Conservation (phyloP, 2,329 filamentous ascomycete genomes). For the Lachnellula cervina region DNA sequence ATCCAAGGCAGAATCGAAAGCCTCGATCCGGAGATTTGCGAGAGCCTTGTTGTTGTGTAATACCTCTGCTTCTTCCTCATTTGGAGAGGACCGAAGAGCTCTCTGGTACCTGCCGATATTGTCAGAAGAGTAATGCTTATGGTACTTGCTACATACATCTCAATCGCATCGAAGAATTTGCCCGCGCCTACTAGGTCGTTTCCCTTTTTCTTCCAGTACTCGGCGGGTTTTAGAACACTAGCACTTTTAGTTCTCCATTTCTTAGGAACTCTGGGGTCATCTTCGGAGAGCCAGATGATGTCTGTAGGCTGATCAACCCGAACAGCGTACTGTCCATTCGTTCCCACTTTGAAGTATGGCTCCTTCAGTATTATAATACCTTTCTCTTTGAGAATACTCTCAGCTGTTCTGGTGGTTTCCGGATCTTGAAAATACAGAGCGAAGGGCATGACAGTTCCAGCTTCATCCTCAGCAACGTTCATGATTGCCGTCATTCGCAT, state of each 20-base stretch:
- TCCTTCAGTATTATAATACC: slow-evolving; percentile 46
- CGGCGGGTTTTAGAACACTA: neutral
- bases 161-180: slow-evolving; percentile 25
- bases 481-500: slow-evolving; percentile 8
- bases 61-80: slow-evolving; percentile 28
- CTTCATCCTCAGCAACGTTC: slow-evolving; percentile 29
- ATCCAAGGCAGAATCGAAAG: slow-evolving; percentile 32
- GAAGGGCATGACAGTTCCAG: slow-evolving; percentile 31
- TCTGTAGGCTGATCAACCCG: slow-evolving; percentile 51
- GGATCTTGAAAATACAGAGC: slow-evolving; percentile 10
- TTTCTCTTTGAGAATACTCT: slow-evolving; percentile 33
- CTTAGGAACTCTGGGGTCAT: slow-evolving; percentile 37
- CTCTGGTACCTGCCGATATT: slow-evolving; percentile 8
- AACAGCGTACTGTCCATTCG: slow-evolving; percentile 38
- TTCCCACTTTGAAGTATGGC: slow-evolving; percentile 43
- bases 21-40: slow-evolving; percentile 29
- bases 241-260: neutral
- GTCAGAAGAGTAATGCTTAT: neutral
- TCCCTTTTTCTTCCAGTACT: slow-evolving; percentile 13
- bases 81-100: slow-evolving; percentile 18
- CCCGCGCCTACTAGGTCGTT: slow-evolving; percentile 15
- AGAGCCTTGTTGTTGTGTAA: slow-evolving; percentile 34
- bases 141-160: slow-evolving; percentile 2
- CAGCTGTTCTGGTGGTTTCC: slow-evolving; percentile 30
- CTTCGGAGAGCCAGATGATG: slow-evolving; percentile 35